phyloP scores from a whole-genome alignment of 2,329 filamentous ascomycete genomes.

The Calycina marina region DNA sequence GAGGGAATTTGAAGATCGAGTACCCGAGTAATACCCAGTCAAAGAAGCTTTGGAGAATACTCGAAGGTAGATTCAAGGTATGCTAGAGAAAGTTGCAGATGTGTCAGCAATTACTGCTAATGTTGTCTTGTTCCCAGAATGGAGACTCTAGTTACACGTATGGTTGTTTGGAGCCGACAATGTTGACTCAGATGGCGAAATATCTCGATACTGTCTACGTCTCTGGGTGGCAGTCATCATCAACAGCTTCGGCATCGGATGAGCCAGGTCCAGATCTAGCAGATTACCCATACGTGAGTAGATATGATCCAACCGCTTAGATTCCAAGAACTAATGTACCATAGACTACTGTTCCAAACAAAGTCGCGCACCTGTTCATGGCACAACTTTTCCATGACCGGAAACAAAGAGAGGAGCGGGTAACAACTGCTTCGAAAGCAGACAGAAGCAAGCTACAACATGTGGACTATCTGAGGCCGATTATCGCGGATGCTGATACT shows the following conservation, averaged over 20 bases:
- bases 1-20: conserved; percentile 77
- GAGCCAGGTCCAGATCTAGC: conserved; percentile 96
- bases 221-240: conserved; percentile 97
- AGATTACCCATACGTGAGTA: conserved; percentile 78
- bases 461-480: conserved; percentile 86
- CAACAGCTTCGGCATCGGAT: conserved; percentile 84
- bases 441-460: conserved; percentile 63
- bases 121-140: conserved; percentile 37
- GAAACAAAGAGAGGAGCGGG: conserved; percentile 91
- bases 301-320: neutral
- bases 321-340: conserved; percentile 4
- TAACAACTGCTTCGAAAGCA: conserved; percentile 53
- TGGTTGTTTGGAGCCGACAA: conserved; percentile 92
- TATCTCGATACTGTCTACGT: conserved; percentile 98
- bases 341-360: conserved; percentile 94
- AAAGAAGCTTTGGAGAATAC: conserved; percentile 88
- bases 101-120: conserved; percentile 6
- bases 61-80: conserved; percentile 78
- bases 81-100: neutral
- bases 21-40: conserved; percentile 80
- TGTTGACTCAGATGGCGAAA: conserved; percentile 99
- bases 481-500: conserved; percentile 93
- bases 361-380: conserved; percentile 94
- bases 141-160: conserved; percentile 87
- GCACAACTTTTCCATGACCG: conserved; percentile 98